These are phyloP conservation scores for Guadua angustifolia DNA, from an alignment of 176 grass and related monocot genomes.

Conservation along the genomic window DNA sequence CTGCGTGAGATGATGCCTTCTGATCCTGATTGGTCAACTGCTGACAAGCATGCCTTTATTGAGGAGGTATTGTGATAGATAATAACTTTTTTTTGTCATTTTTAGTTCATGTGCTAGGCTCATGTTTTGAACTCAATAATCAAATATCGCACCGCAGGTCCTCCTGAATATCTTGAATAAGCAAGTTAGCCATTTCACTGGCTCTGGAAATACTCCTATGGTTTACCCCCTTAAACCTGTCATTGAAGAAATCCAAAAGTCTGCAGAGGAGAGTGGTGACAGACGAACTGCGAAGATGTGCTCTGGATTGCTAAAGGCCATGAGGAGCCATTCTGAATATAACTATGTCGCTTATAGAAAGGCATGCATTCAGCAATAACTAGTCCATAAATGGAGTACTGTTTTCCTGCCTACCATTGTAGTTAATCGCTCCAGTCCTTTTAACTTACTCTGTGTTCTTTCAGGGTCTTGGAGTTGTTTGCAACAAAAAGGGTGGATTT, in stretches of 20 bases:
- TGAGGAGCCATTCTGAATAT: constrained; percentile 76
- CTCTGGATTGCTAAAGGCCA: constrained; percentile 70
- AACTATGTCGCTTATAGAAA: constrained; percentile 97
- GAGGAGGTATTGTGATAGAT: constrained; percentile 71
- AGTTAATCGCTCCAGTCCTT: not conserved
- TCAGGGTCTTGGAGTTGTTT: constrained; percentile 98
- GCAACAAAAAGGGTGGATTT: constrained; percentile 91
- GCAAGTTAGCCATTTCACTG: constrained; percentile 85
- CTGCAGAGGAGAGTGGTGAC: constrained; percentile 72
- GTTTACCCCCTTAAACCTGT: constrained; percentile 81
- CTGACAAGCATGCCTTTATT: constrained; percentile 84
- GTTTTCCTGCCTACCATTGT: constrained; percentile 28
- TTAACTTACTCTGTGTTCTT: constrained; percentile 42
- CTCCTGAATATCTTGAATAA: constrained; percentile 93
- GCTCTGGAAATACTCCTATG: constrained; percentile 92
- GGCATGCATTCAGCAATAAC: constrained; percentile 50
- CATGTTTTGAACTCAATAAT: constrained; percentile 40
- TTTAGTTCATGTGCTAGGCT: constrained; percentile 36
- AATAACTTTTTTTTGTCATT: not conserved
- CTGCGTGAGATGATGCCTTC: constrained; percentile 87
- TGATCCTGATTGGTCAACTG: constrained; percentile 63
- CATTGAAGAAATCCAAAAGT: constrained; percentile 82
- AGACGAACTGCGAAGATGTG: constrained; percentile 67
- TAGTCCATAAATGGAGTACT: not conserved
- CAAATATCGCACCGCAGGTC: constrained; percentile 56